Evolutionary conservation across 768 basidiomycete species (phyloP), one percentile per base, ranked within the genome.

Genomic region (Trichaptum fuscoviolaceum): DNA sequence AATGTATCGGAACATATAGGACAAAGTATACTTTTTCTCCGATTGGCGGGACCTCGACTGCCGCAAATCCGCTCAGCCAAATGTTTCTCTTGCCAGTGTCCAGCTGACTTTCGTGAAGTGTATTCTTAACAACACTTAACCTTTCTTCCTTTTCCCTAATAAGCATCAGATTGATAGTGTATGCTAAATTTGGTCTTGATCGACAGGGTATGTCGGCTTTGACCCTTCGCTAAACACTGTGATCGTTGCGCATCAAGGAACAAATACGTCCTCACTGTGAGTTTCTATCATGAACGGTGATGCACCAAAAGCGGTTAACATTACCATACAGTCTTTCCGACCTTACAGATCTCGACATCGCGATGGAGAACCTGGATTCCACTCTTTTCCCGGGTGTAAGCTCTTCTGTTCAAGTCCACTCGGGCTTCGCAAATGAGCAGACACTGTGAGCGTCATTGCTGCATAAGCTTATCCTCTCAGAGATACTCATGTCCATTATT

Each of bases 161-260:
- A 42, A 65, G 24, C 24, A 20, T 10, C 58, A 7, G 18, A 52
- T 52, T 52, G 42, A 30, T 30, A 3, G 30, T 30, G 30, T 8
- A 30, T 52, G 20, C 20, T 52, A 1, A 42, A 35, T 20, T 35
- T 63, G 26, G 30, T 57, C 15, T 62, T 52, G 57, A 7, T 30
- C 26, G 35, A 5, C 63, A 85, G 84, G 84, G 84, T 85, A 75
- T 64, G 85, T 86, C 27, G 84, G 84, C n/a, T 85, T 77, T 67
- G 81, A 81, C 65, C 79, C 83, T 0, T 72, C 67, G 1, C 70
- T 81, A 34, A 63, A 72, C 25, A 75, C 70, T 0, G 75, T 78
- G 36, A 74, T 80, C 58, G 79, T 80, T 2, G 71, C 75, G 7
- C 78, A 81, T 67, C 77, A 80, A 65, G 79, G 79, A 9, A 80